Base-by-base conservation (phyloP, 176 grass and related monocot species). In the Bothriochloa decipiens region DNA sequence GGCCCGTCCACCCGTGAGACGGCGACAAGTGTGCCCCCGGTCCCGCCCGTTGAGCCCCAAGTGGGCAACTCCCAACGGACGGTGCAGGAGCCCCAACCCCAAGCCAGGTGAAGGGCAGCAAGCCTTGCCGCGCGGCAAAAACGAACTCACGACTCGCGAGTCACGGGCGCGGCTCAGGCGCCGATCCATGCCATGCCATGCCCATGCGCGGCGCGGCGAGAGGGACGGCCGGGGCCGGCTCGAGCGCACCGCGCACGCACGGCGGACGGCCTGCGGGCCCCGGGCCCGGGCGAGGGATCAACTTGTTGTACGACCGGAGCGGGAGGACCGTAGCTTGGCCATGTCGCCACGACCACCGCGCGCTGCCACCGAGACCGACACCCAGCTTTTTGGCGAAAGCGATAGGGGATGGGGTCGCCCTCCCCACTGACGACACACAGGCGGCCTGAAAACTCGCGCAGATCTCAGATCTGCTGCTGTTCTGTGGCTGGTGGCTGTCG, bases 401-500 rank as follows among this genome's bases (percentile, higher is more conserved):
- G 88, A 86, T 17, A 67, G 60, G 47, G 25, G 20, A 7, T 39
- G 40, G 62, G 68, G 68, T 18, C 47, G 4, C 47, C 35, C 1
- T n/a, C 10, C 4, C 14, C 80, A 29, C 57, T 27, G 26, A 67
- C 79, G 17, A 15, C n/a, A 2, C 26, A 14, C 32, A 28, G 10
- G 20, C 36, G 13, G 72, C 72, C 68, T 26, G 46, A 16, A 17
- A 74, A 47, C 47, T 23, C 37, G 11, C 3, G 70, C 70, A 75
- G 87, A 81, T 89, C 83, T 85, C 70, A 81, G 83, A 89, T 89
- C 77, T 77, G 64, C 27, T 52, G 63, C 36, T 40, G 81, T 80
- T 60, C 57, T 60, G 3, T 60, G 3, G 57, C 77, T 65, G 42
- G 37, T 23, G 3, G 57, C 77, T 65, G 71, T 72, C 77, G 50